Base-by-base conservation (phyloP, 1,284 basidiomycete species). In the Tilletia caries region DNA sequence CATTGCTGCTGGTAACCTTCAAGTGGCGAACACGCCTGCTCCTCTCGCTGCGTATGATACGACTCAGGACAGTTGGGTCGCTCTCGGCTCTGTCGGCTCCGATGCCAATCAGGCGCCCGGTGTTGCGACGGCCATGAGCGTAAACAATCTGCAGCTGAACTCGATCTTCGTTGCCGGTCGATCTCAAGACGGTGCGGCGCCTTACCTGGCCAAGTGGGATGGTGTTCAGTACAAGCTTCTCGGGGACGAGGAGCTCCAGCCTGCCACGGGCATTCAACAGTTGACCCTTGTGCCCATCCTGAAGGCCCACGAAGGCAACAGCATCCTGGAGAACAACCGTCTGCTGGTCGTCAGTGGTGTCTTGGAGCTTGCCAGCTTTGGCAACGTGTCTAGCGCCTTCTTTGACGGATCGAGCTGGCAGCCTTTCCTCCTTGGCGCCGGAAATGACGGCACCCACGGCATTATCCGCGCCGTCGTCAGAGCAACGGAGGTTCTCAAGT, bases 161-260 rank as follows among this genome's bases (percentile, higher is more conserved):
- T 95, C 91, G 78, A 88, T 98, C 75, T 98, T 95, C 79, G 92
- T 91, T 58, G 92, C 93, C 54, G 95, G 95, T 70, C 88, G 88
- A 37, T 71, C 70, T 23, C 54, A 68, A 43, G 74, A 76, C 62
- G 79, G 74, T 27, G 68, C 46, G 44, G 67, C 33, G 2, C 76
- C 79, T 0, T 80, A 77, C 67, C 44, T 80, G 29, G 74, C 72
- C 29, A 72, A 70, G 58, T 80, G 79, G 79, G 76, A 79, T 62
- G 79, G 79, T 34, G 69, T 65, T 1, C 66, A 67, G 34, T 80
- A 73, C 66, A 34, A 64, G 2, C 46, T 65, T 13, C 67, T 79
- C 10, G 74, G 67, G 34, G 54, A 60, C n/a, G 68, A 67, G 27
- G 72, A 79, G 64, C 72, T 79, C 52, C 73, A 90, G 67, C 72